Conservation (phyloP, 805 yeast genomes). For the Saturnispora gosingensis region DNA sequence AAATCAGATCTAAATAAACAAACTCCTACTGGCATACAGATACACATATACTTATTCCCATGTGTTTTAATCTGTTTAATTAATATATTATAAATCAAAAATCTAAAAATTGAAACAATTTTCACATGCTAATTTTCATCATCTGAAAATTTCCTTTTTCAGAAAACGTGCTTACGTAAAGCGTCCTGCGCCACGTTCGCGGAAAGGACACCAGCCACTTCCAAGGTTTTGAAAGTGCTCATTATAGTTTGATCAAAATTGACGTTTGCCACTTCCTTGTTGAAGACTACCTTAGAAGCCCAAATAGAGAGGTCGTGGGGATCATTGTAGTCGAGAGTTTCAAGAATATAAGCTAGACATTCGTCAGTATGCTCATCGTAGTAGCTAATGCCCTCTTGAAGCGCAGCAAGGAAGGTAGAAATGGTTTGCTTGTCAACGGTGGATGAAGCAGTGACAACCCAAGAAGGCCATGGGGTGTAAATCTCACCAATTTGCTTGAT, state of each 20-base stretch:
- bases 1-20: no score
- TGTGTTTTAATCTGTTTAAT: background rate
- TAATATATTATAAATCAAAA: background rate
- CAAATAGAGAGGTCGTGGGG: conserved; percentile 68
- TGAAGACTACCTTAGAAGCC: conserved; percentile 69
- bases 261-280: conserved; percentile 35
- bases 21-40: background rate
- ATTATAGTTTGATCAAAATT: conserved; percentile 43
- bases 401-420: conserved; percentile 37
- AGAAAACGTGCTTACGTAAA: conserved; percentile 1
- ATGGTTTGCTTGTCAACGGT: conserved; percentile 28
- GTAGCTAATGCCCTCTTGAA: conserved; percentile 60
- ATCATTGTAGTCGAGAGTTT: conserved; percentile 62
- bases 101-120: background rate
- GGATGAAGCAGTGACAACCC: conserved; percentile 61
- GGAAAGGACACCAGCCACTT: conserved; percentile 52
- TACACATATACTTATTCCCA: background rate
- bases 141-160: background rate
- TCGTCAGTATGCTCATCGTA: conserved; percentile 54
- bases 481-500: conserved; percentile 79
- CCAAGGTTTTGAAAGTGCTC: conserved; percentile 49
- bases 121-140: background rate
- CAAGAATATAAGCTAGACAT: conserved; percentile 54
- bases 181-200: conserved; percentile 2
- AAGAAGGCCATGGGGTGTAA: conserved; percentile 94